These are phyloP conservation scores for Penicillium olsonii DNA, from an alignment of 2,329 filamentous ascomycete species.

Conservation along the genomic window DNA sequence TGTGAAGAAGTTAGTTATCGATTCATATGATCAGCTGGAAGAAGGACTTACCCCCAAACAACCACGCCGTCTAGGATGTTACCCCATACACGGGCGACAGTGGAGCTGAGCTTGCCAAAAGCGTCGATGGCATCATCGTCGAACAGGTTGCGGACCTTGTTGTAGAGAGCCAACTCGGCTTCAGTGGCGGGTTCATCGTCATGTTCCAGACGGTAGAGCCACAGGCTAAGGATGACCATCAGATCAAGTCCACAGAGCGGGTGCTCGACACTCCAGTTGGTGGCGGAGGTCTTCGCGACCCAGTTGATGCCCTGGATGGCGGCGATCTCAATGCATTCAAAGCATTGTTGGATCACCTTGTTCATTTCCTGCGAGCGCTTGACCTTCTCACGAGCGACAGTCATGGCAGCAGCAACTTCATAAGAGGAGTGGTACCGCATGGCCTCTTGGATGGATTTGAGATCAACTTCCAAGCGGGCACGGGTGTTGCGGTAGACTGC, in stretches of 20 bases:
- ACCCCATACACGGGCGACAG: conserved; percentile 92
- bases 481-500: conserved; percentile 94
- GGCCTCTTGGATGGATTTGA: conserved; percentile 94
- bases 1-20: conserved; percentile 23
- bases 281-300: conserved; percentile 96
- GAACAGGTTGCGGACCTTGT: conserved; percentile 79
- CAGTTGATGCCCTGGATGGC: conserved; percentile 92
- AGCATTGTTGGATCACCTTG: conserved; percentile 97
- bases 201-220: conserved; percentile 99
- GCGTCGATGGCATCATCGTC: conserved; percentile 85
- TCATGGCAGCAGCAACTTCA: conserved; percentile 96
- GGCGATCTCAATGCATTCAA: conserved; percentile 95
- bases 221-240: conserved; percentile 95
- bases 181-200: conserved; percentile 75
- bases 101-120: conserved; percentile 88
- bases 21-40: neutral
- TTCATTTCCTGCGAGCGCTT: conserved; percentile 97
- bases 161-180: conserved; percentile 46
- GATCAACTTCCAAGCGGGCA: conserved; percentile 86
- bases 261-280: conserved; percentile 99
- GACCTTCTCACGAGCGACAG: conserved; percentile 86
- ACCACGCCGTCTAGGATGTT: conserved; percentile 98
- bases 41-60: conserved; percentile 87
- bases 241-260: conserved; percentile 94
- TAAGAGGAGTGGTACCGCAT: conserved; percentile 96